Conservation (phyloP, 352 stramenopile genomes). For the Phytophthora fragariaefolia region DNA sequence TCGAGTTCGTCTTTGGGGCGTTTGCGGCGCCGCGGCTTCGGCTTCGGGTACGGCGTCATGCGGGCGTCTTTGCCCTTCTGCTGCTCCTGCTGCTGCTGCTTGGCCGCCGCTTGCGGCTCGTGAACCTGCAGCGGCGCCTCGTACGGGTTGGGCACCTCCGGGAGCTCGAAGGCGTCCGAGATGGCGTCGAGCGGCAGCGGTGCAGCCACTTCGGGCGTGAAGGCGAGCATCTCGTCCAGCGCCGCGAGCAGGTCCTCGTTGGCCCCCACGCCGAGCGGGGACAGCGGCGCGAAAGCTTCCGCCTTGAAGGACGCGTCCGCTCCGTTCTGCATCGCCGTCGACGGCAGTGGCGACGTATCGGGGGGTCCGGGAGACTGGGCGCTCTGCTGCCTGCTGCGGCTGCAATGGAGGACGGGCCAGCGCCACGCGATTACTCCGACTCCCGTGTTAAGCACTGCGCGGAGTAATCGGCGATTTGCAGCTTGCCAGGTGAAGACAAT, state of each 20-base stretch:
- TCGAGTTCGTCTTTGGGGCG: conserved; percentile 48
- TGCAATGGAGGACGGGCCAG: not conserved
- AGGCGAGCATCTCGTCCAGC: conserved; percentile 37
- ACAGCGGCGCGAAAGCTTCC: conserved; percentile 14
- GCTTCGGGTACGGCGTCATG: conserved; percentile 21
- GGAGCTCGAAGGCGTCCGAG: conserved; percentile 23
- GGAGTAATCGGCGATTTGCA: conserved; percentile 28
- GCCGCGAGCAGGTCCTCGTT: conserved; percentile 35
- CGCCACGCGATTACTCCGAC: conserved; percentile 26
- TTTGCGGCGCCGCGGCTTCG: conserved; percentile 37
- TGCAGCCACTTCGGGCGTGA: conserved; percentile 17
- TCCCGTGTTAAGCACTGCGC: conserved; percentile 8
- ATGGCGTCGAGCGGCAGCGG: conserved; percentile 22
- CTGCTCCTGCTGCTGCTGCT: conserved; percentile 5
- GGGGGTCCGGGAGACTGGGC: too few relatives aligned
- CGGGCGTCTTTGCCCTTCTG: conserved; percentile 26
- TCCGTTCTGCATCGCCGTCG: not conserved
- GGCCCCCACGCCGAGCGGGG: conserved; percentile 15
- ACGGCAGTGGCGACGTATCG: too few relatives aligned
- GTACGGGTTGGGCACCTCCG: conserved; percentile 30
- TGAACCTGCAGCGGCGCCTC: conserved; percentile 9
- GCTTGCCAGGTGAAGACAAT: too few relatives aligned
- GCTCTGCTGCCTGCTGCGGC: too few relatives aligned
- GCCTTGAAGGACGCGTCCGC: not conserved
- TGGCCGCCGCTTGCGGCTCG: not conserved